Conservation (phyloP, 257 asterid genomes). For the Paraleonurus japonicus region DNA sequence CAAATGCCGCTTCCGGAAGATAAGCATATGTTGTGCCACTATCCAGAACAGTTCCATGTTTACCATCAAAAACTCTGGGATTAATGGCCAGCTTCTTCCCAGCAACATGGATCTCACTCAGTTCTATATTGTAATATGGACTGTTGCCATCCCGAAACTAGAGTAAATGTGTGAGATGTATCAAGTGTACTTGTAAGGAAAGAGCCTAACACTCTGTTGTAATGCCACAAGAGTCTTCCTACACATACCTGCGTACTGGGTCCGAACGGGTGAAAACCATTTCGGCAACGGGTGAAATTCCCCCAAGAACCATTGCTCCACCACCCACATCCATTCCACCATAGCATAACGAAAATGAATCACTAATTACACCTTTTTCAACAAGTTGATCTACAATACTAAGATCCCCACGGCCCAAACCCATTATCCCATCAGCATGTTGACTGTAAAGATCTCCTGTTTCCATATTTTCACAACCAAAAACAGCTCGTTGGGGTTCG, state of each 20-base stretch:
- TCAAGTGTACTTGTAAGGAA: slow-evolving; percentile 85
- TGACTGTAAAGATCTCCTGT: slow-evolving; percentile 97
- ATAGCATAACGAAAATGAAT: slow-evolving; percentile 92
- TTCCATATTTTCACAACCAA: slow-evolving; percentile 96
- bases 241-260: slow-evolving; percentile 86
- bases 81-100: slow-evolving; percentile 75
- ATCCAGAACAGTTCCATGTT: slow-evolving; percentile 90
- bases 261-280: slow-evolving; percentile 84
- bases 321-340: slow-evolving; percentile 99
- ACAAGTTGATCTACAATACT: slow-evolving; percentile 98
- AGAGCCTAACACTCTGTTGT: slow-evolving; percentile 62
- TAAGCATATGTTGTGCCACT: slow-evolving; percentile 99
- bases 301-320: slow-evolving; percentile 99
- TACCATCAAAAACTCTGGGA: slow-evolving; percentile 75
- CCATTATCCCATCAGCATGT: slow-evolving; percentile 99
- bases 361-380: slow-evolving; percentile 76
- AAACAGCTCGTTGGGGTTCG: slow-evolving; percentile 83
- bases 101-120: slow-evolving; percentile 93
- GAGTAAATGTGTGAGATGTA: slow-evolving; percentile 98
- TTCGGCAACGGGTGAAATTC: slow-evolving; percentile 67
- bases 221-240: slow-evolving; percentile 34
- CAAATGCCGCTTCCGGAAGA: slow-evolving; percentile 86
- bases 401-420: slow-evolving; percentile 97
- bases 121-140: slow-evolving; percentile 96
- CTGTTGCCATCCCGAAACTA: slow-evolving; percentile 99